Base-by-base conservation (phyloP, 78 protist genomes). In the Dictyostelium capitatum region DNA sequence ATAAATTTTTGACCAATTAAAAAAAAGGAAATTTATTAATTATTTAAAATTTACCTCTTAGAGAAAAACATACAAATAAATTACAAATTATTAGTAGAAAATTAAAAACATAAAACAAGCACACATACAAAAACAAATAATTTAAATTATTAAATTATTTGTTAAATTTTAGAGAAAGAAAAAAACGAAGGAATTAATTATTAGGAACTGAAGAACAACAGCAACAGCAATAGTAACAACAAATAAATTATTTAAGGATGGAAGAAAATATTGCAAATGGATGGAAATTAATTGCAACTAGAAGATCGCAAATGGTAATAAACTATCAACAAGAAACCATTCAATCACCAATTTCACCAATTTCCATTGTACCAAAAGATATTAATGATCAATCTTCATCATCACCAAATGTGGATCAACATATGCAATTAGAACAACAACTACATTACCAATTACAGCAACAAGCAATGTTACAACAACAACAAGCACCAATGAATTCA, bases 271-370 rank as follows among this genome's bases (percentile, higher is more conserved):
- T 32, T 14, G 70, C 70, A 70, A 85, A 85, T 75, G 92, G 82
- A 9, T 85, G 92, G 92, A 43, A 85, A 74, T 43, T 85, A 25
- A 48, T 85, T 19, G 74, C 92, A 59, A 85, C 92, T 11, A 30
- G 78, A 8, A 79, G 41, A 43, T 37, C 92, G 30, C 41, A 14
- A 8, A 9, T 65, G n/a, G 56, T 59, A 25, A n/a, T n/a, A 23
- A 62, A 62, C 9, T 62, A 62, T 62, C 70, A 62, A 62, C 70
- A 62, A 25, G 70, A 62, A 10, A 11, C 28, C 0, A 62, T 62
- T 25, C 37, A 23, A 11, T 62, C 70, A 0, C 70, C 70, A n/a
- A 25, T 37, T 8, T 37, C 70, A 25, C 70, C 70, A n/a, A 25
- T 37, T 10, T 37, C 70, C 10, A 62, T 62, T 25, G 70, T 37